phyloP scores from a whole-genome alignment of 129 eudicot species.

The Lactuca saligna region DNA sequence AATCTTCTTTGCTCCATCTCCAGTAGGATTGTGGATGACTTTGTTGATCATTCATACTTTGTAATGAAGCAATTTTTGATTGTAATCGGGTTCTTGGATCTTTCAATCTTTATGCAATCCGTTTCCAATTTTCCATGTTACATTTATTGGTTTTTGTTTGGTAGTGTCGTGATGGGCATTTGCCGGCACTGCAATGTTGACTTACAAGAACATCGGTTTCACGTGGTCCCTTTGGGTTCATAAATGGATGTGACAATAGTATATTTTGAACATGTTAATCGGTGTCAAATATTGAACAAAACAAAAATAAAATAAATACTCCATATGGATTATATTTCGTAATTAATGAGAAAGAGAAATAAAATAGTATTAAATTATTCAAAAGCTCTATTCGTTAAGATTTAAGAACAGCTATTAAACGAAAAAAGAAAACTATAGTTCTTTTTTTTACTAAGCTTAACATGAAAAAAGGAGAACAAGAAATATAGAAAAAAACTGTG shows the following conservation, averaged over 20 bases:
- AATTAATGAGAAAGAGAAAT: too few species aligned
- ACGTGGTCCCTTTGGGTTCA: slow-evolving; percentile 9
- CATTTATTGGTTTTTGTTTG: slow-evolving; percentile 14
- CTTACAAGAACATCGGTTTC: neutral
- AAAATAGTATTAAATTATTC: too few species aligned
- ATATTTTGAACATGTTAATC: too few species aligned
- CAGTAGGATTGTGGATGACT: slow-evolving; percentile 48
- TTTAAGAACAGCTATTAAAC: neutral
- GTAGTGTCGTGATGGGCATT: neutral
- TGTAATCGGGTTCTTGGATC: neutral
- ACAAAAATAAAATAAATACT: too few species aligned
- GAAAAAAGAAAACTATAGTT: too few species aligned
- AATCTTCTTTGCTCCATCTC: slow-evolving; percentile 75
- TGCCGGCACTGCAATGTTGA: neutral
- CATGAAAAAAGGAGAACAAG: too few species aligned
- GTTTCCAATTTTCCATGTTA: neutral
- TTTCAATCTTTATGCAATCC: neutral
- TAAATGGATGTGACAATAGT: neutral
- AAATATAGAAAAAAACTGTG: too few species aligned
- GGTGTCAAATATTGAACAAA: too few species aligned
- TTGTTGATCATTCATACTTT: slow-evolving; percentile 23
- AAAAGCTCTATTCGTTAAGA: too few species aligned
- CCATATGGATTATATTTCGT: too few species aligned
- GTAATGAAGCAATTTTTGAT: slow-evolving; percentile 31
- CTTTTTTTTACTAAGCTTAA: too few species aligned